A percentile compares a stretch with the other conserved stretches of the same genome.
phyloP scores from a whole-genome alignment of 495 filamentous ascomycete species.

The Penicillium manginii region DNA sequence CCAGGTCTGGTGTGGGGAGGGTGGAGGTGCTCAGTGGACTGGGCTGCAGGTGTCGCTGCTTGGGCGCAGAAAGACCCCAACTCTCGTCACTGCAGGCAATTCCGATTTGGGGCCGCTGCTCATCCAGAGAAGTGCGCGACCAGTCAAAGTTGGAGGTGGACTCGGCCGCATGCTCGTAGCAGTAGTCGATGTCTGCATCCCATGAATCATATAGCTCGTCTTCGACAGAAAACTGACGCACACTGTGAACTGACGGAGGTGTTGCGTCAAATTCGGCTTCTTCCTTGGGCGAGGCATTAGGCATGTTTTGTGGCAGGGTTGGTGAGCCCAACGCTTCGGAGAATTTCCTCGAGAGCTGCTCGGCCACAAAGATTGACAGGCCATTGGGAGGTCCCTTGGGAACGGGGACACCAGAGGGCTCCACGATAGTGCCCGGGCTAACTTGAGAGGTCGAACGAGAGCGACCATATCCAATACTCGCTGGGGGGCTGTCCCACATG shows the following conservation, averaged over 20 bases:
- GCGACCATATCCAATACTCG: conserved; percentile 18
- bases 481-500: conserved; percentile 35
- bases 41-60: conserved; percentile 25
- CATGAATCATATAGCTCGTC: conserved; percentile 64
- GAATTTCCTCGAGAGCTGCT: conserved; percentile 41
- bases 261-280: conserved; percentile 17
- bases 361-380: conserved; percentile 38
- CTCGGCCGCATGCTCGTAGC: conserved; percentile 88
- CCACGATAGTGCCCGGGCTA: conserved; percentile 11
- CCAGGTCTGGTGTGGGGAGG: conserved; percentile 44
- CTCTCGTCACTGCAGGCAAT: conserved; percentile 22
- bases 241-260: conserved; percentile 15
- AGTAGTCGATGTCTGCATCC: conserved; percentile 96
- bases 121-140: conserved; percentile 57
- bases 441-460: conserved; percentile 26
- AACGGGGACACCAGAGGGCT: conserved; percentile 13
- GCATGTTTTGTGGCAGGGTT: conserved; percentile 38
- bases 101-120: conserved; percentile 27
- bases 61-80: conserved; percentile 17
- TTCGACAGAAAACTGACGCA: conserved; percentile 29
- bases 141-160: conserved; percentile 91
- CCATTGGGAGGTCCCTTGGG: conserved; percentile 24
- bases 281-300: conserved; percentile 11
- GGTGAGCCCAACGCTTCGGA: conserved; percentile 47
- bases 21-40: conserved; percentile 35